A percentile compares a stretch with the other conserved stretches of the same genome.
These are phyloP conservation scores for Fusarium sp. DNA, from an alignment of 2,329 filamentous ascomycete genomes.

Conservation along the genomic window DNA sequence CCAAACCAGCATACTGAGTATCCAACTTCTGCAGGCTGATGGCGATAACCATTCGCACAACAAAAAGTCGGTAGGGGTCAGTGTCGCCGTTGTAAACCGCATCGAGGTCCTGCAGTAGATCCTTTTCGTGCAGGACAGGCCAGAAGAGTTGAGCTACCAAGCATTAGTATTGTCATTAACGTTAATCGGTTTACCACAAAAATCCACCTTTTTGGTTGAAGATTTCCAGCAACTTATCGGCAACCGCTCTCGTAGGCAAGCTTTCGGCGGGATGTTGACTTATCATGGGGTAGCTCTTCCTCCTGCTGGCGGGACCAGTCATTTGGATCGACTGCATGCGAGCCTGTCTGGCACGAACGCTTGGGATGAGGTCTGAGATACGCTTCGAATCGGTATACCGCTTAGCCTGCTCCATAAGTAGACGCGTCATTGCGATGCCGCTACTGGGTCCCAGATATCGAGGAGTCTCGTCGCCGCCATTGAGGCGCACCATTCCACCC, in stretches of 20 bases:
- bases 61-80: constrained; percentile 89
- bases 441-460: constrained; percentile 95
- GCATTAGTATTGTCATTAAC: constrained; percentile 26
- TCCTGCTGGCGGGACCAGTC: constrained; percentile 71
- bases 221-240: constrained; percentile 85
- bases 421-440: constrained; percentile 92
- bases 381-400: constrained; percentile 91
- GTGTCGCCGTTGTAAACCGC: constrained; percentile 83
- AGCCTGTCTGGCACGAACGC: constrained; percentile 71
- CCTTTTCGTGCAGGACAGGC: constrained; percentile 88
- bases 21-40: constrained; percentile 96
- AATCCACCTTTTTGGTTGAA: constrained; percentile 85
- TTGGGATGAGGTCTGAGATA: constrained; percentile 92
- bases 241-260: constrained; percentile 81
- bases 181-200: not conserved
- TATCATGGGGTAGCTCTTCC: constrained; percentile 91
- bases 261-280: constrained; percentile 85
- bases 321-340: constrained; percentile 74
- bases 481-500: constrained; percentile 87
- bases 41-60: constrained; percentile 91
- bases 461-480: constrained; percentile 86
- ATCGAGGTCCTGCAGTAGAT: constrained; percentile 82
- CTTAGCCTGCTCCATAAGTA: constrained; percentile 97
- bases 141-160: constrained; percentile 85
- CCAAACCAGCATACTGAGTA: constrained; percentile 89